Evolutionary conservation across 176 grass and related monocot species (phyloP).

Genomic region (Coix lacrymajobi): DNA sequence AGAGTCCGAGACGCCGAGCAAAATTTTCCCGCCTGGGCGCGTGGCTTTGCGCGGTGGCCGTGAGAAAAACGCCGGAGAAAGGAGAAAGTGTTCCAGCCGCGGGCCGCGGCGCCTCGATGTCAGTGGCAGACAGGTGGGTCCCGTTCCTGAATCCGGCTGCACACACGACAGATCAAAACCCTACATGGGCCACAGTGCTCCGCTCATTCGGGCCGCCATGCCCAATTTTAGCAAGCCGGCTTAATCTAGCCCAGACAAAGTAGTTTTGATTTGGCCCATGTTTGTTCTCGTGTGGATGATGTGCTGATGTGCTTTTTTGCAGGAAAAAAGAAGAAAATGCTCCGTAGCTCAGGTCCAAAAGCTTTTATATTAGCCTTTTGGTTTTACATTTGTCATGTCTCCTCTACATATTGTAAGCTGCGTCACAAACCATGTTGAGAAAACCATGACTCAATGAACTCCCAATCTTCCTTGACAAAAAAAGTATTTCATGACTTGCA

Average conservation of each 20-base stretch:
- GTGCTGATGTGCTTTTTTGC: too few relatives aligned
- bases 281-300: too few relatives aligned
- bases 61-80: not conserved
- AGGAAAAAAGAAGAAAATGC: too few relatives aligned
- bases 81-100: not conserved
- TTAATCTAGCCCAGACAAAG: not conserved
- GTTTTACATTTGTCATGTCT: not conserved
- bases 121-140: not conserved
- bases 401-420: not conserved
- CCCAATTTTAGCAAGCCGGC: too few relatives aligned
- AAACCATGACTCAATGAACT: not conserved
- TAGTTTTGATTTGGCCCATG: not conserved
- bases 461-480: not conserved
- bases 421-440: not conserved
- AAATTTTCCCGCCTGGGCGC: not conserved
- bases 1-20: not conserved
- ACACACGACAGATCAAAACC: not conserved
- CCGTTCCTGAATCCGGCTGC: not conserved
- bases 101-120: not conserved
- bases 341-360: too few relatives aligned
- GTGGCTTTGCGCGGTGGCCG: not conserved
- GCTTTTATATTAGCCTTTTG: not conserved
- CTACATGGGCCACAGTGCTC: not conserved
- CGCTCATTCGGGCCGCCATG: not conserved
- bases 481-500: not conserved